These are phyloP conservation scores for Physaria fendleri DNA, from an alignment of 345 rosid genomes.

Conservation along the genomic window DNA sequence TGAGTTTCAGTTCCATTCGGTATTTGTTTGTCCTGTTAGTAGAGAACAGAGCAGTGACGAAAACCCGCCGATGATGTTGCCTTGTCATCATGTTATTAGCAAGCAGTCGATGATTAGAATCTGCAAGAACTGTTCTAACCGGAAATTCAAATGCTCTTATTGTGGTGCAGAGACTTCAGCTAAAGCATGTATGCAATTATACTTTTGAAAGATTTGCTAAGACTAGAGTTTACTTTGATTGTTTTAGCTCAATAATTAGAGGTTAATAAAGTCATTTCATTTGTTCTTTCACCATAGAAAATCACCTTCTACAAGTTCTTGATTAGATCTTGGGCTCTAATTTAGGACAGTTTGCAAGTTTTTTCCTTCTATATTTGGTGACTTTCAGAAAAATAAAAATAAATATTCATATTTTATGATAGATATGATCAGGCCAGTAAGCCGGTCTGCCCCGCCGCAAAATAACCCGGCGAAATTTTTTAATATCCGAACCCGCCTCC, in stretches of 20 bases:
- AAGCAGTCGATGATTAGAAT: conserved; percentile 50
- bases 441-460: no score
- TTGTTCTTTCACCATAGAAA: neutral
- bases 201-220: conserved; percentile 29
- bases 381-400: no score
- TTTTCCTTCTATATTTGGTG: conserved; percentile 2
- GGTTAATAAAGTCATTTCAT: neutral
- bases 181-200: conserved; percentile 38
- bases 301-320: neutral
- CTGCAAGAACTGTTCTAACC: conserved; percentile 36
- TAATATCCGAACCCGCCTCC: no score
- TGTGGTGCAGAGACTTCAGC: conserved; percentile 48
- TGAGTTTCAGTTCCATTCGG: conserved; percentile 60
- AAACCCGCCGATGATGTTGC: conserved; percentile 71
- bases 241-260: conserved; percentile 6
- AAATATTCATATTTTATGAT: no score
- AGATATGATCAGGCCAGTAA: no score
- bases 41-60: conserved; percentile 59
- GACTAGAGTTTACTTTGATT: neutral
- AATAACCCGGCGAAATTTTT: no score
- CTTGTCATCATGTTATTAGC: conserved; percentile 66
- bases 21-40: conserved; percentile 64
- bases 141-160: conserved; percentile 54
- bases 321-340: neutral
- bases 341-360: no score